phyloP scores from a whole-genome alignment of 768 basidiomycete species.

The Leccinum obscurum region DNA sequence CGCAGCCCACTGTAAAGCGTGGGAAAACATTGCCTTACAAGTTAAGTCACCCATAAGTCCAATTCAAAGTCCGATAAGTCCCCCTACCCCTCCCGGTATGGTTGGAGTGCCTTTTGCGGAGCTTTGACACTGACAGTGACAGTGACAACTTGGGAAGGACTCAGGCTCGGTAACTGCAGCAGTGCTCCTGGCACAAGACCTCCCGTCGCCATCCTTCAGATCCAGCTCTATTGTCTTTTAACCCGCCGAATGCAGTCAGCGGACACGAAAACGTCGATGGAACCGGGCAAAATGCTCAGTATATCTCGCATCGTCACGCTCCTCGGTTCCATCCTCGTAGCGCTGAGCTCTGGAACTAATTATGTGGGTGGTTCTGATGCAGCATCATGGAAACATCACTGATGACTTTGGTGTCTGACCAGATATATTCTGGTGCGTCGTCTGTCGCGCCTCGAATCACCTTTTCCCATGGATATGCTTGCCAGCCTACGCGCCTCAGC shows the following conservation, averaged over 20 bases:
- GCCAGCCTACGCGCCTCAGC: constrained; percentile 83
- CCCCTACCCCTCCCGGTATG: too few species aligned
- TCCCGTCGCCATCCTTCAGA: neutral
- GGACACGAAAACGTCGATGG: constrained; percentile 18
- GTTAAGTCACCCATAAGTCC: too few species aligned
- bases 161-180: neutral
- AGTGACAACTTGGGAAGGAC: neutral
- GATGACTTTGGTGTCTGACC: neutral
- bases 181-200: neutral
- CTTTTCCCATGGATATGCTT: neutral
- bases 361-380: constrained; percentile 51
- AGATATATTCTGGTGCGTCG: constrained; percentile 34
- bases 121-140: neutral
- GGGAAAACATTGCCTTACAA: too few species aligned
- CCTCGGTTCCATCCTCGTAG: constrained; percentile 56
- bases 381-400: neutral
- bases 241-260: constrained; percentile 9
- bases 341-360: constrained; percentile 68
- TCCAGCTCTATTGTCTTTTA: neutral
- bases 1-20: too few species aligned
- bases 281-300: constrained; percentile 34
- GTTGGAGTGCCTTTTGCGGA: too few species aligned
- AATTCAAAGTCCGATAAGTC: too few species aligned
- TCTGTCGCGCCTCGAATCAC: neutral
- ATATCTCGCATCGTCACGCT: constrained; percentile 48